Evolutionary conservation across 371 early-diverging fungal species (phyloP), one percentile per base, ranked within the genome.

Genomic region (Fennellomyces sp.): DNA sequence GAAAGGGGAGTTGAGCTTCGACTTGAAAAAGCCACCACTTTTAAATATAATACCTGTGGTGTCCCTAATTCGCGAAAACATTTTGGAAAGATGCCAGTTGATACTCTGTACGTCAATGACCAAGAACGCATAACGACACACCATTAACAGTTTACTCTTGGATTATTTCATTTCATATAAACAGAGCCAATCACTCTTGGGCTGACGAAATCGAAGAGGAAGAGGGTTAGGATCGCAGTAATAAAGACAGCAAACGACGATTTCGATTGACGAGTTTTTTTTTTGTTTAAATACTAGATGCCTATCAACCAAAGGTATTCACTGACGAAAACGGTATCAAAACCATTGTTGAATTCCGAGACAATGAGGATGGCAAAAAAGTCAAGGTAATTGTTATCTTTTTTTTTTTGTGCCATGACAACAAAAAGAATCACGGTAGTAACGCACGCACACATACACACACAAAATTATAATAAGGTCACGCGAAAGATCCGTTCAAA

Each of bases 301-400:
- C 73, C 30, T 83, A 74, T 57, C 79, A 78, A 58, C 70, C 81
- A 57, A 80, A 84, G 72, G 70, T 80, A 48, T 85, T 83, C 60
- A 81, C 84, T 53, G 92, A 92, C 41, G 88, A 86, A 61, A 93
- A 95, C 58, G 95, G 94, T 42, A 88, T 94, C 63, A 91, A 91
- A 68, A 87, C 89, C 29, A 83, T 91, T 56, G 82, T 92, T 52
- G 92, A 92, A 81, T 90, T 86, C 79, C 84, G 83, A 66, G 78
- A 82, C 30, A 94, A 94, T 64, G 95, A 93, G 27, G 92, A 93
- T 42, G 94, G 95, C 73, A 90, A 91, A 69, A 91, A 85, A 73
- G 93, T 95, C 58, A 94, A 92, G 82, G 88, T 91, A 75, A 45
- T 55, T 41, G 21, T 6, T 26, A 7, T n/a, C n/a, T n/a, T n/a